Evolutionary conservation across 371 early-diverging fungal species (phyloP), one percentile per base, ranked within the genome.

Genomic region (Mortierella sp.): DNA sequence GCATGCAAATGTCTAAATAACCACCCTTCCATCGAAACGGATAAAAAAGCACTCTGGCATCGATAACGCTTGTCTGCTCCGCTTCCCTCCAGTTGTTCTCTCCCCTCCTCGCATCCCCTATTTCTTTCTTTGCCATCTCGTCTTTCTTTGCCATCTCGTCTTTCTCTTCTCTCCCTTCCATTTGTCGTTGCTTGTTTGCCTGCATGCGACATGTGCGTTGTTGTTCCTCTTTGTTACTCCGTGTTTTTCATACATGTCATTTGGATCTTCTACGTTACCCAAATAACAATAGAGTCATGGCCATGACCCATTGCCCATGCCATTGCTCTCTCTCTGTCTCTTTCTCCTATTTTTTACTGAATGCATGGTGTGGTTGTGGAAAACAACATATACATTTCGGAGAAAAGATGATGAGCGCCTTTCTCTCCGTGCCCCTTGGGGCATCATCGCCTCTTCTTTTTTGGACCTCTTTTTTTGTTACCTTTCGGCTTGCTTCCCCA

Each of bases 21-120:
- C 67, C 67, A 67, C 67, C 40, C 24, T 67, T 67, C 67, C 67
- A 67, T 67, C 67, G 67, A 67, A 67, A 40, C 67, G 40, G 67
- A 67, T 21, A 67, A 61, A 14, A 34, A 37, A 50, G 2, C 50
- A 50, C 50, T 1, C 19, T 31, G 8, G 4, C 8, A 61, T 34
- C 16, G 61, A 61, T 31, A 61, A 31, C 61, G 28, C 31, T 31
- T 19, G n/a, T 24, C 59, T 53, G 2, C 6, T 28, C 57, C 2
- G 6, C 28, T 61, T 61, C 61, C 61, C 61, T 61, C 61, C 37
- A 61, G 28, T 31, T 59, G 31, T 59, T 26, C 55, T 19, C 4
- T 16, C 14, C 57, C 28, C 13, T n/a, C 61, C 5, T 31, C 61
- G 5, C 64, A 34, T 64, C 64, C 43, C 21, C 67, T 37, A 21